These are phyloP conservation scores for Talaromyces albobiverticillius DNA, from an alignment of 2,329 filamentous ascomycete species.

Conservation along the genomic window DNA sequence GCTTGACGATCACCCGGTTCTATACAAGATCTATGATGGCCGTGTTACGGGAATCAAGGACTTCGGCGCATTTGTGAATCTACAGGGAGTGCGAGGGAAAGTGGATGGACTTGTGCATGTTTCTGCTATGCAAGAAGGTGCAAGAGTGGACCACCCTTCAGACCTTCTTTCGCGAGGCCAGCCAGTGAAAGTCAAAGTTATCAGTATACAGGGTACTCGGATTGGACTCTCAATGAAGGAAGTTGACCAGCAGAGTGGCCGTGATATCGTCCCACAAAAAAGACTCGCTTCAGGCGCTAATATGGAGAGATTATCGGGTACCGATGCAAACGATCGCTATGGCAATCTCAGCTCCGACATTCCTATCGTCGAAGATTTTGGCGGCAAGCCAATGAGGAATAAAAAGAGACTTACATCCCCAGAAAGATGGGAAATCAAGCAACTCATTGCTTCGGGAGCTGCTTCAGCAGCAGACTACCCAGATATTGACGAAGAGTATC, in stretches of 20 bases:
- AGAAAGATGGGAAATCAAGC: slow-evolving; percentile 95
- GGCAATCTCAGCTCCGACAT: slow-evolving; percentile 52
- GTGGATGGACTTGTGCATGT: slow-evolving; percentile 93
- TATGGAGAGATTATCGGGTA: slow-evolving; percentile 67
- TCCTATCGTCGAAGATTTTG: slow-evolving; percentile 62
- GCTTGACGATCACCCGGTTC: slow-evolving; percentile 74
- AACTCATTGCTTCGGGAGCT: slow-evolving; percentile 92
- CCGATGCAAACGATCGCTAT: slow-evolving; percentile 53
- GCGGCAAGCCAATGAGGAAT: slow-evolving; percentile 56
- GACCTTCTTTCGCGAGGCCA: slow-evolving; percentile 81
- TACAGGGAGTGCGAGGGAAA: slow-evolving; percentile 82
- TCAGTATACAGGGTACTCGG: slow-evolving; percentile 75
- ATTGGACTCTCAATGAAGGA: slow-evolving; percentile 96
- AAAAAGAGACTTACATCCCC: slow-evolving; percentile 96
- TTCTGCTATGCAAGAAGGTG: slow-evolving; percentile 79
- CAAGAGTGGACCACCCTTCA: slow-evolving; percentile 85
- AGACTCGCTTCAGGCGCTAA: slow-evolving; percentile 88
- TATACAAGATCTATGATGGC: slow-evolving; percentile 87
- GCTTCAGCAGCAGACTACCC: slow-evolving; percentile 91
- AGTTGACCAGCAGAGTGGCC: slow-evolving; percentile 84
- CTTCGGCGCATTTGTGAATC: slow-evolving; percentile 91
- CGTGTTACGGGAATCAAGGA: slow-evolving; percentile 90
- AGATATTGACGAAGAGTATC: slow-evolving; percentile 90
- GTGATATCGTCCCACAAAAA: slow-evolving; percentile 74
- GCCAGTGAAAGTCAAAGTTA: slow-evolving; percentile 86